Conservation (phyloP, 179 eudicot species). For the Monotropa hypopitys region DNA sequence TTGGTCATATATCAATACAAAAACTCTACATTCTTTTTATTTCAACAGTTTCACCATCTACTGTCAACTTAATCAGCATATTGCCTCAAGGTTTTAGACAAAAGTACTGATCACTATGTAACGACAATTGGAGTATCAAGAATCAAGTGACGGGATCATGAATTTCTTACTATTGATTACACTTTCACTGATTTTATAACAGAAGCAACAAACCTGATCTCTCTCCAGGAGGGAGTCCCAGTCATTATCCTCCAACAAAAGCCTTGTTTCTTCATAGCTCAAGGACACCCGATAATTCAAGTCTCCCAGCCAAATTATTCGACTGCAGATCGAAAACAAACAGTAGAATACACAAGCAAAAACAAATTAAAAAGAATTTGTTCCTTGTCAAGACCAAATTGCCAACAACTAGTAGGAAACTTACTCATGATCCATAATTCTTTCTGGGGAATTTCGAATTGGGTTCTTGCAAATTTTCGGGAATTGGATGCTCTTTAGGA, state of each 20-base stretch:
- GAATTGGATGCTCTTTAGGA: slow-evolving; percentile 60
- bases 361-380: background rate
- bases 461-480: slow-evolving; percentile 55
- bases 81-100: no score
- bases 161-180: background rate
- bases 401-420: slow-evolving; percentile 12
- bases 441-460: slow-evolving; percentile 38
- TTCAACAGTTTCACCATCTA: no score
- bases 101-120: no score
- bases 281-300: slow-evolving; percentile 67
- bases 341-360: background rate
- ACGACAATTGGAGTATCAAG: no score
- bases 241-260: slow-evolving; percentile 42
- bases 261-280: slow-evolving; percentile 66
- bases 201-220: slow-evolving; percentile 42
- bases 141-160: no score
- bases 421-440: slow-evolving; percentile 23
- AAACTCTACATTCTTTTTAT: no score
- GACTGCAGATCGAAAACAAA: slow-evolving; percentile 38
- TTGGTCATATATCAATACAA: no score
- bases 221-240: slow-evolving; percentile 69
- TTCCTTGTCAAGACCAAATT: no score
- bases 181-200: background rate
- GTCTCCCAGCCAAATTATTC: slow-evolving; percentile 81
- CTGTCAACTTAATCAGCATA: no score